phyloP scores from a whole-genome alignment of 2,329 filamentous ascomycete species.

The Cladophialophora bantiana region DNA sequence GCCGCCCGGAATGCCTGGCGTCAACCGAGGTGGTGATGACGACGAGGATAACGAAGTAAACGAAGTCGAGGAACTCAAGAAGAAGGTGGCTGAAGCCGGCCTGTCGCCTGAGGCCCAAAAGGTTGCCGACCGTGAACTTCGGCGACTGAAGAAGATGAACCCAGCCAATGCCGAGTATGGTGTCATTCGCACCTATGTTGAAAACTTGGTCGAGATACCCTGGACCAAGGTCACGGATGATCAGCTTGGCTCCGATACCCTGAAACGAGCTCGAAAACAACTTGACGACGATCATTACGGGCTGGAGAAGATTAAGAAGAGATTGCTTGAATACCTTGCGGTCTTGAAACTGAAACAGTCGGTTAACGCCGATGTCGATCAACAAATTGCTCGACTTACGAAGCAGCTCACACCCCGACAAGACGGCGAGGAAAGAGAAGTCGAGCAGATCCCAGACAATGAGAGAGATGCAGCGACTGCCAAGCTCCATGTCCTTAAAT shows the following conservation, averaged over 20 bases:
- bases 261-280: constrained; percentile 82
- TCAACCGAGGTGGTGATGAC: constrained; percentile 56
- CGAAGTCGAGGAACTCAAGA: constrained; percentile 89
- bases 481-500: constrained; percentile 77
- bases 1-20: constrained; percentile 53
- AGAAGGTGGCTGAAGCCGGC: constrained; percentile 80
- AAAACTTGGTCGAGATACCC: constrained; percentile 91
- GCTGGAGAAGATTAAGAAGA: constrained; percentile 95
- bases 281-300: constrained; percentile 97
- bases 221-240: constrained; percentile 88
- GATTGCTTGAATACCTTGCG: constrained; percentile 91
- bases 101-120: constrained; percentile 85
- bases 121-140: constrained; percentile 87
- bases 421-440: constrained; percentile 44
- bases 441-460: constrained; percentile 60
- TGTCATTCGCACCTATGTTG: constrained; percentile 89
- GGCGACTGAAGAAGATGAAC: constrained; percentile 91
- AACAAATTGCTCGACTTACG: constrained; percentile 69
- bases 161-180: constrained; percentile 96
- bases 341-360: constrained; percentile 95
- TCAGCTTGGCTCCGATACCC: constrained; percentile 79
- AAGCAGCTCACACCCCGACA: constrained; percentile 50
- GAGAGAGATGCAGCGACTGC: constrained; percentile 58
- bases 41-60: constrained; percentile 81
- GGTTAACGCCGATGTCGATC: constrained; percentile 81